Percentiles rank a stretch among this genome's conserved stretches.
phyloP scores from a whole-genome alignment of 805 yeast species.

The Ascoidea asiatica region DNA sequence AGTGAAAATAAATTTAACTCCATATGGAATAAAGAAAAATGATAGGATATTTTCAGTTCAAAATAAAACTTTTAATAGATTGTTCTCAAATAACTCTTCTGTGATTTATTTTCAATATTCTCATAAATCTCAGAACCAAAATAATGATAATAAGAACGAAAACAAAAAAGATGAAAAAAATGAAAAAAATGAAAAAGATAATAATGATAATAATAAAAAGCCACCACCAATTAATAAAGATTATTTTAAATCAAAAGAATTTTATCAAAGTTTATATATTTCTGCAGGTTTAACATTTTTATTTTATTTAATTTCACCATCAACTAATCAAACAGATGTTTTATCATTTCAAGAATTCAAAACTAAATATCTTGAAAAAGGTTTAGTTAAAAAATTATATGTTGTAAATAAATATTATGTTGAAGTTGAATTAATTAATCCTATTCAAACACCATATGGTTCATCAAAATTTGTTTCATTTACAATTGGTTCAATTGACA shows the following conservation, averaged over 20 bases:
- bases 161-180: slow-evolving; percentile 12
- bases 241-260: slow-evolving; percentile 29
- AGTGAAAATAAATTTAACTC: no score
- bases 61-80: no score
- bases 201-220: slow-evolving; percentile 13
- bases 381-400: slow-evolving; percentile 58
- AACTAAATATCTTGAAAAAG: slow-evolving; percentile 61
- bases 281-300: slow-evolving; percentile 24
- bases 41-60: no score
- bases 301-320: slow-evolving; percentile 17
- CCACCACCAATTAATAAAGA: slow-evolving; percentile 19
- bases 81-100: no score
- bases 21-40: no score
- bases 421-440: slow-evolving; percentile 45
- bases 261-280: slow-evolving; percentile 22
- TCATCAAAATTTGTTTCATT: slow-evolving; percentile 42
- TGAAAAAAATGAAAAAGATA: slow-evolving; percentile 12
- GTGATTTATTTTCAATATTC: no score
- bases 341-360: slow-evolving; percentile 75
- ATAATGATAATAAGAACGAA: slow-evolving; percentile 9
- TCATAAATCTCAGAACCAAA: no score
- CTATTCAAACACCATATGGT: slow-evolving; percentile 20
- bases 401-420: slow-evolving; percentile 67
- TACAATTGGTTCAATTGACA: slow-evolving; percentile 79
- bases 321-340: slow-evolving; percentile 14